Evolutionary conservation across 192 early-diverging fungal species (phyloP).

Genomic region (Pilaira anomala): DNA sequence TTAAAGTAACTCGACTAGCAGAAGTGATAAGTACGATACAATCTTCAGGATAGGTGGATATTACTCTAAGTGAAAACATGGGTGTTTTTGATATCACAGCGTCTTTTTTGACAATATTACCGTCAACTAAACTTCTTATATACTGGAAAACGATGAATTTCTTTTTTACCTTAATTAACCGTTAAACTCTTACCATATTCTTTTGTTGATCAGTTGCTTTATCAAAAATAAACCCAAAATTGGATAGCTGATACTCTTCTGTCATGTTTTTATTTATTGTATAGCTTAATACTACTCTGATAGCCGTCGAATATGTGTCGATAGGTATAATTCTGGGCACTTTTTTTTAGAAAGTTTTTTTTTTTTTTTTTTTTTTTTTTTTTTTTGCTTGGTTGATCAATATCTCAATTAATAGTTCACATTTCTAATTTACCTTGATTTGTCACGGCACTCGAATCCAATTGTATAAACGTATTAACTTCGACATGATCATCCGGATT

Average conservation of each 20-base stretch:
- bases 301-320: background rate
- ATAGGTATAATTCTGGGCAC: background rate
- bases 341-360: no score
- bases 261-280: background rate
- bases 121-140: background rate
- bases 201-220: conserved; percentile 1
- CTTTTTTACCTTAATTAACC: background rate
- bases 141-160: background rate
- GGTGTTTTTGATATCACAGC: background rate
- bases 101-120: background rate
- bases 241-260: background rate
- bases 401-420: background rate
- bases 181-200: background rate
- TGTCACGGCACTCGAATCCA: background rate
- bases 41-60: conserved; percentile 8
- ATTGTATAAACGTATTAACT: background rate
- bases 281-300: background rate
- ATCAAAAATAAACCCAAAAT: background rate
- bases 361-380: no score
- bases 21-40: background rate
- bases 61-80: background rate
- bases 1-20: conserved; percentile 12
- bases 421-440: background rate
- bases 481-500: background rate
- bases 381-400: background rate